These are phyloP conservation scores for Nemania serpens DNA, from an alignment of 2,329 filamentous ascomycete genomes.

Conservation along the genomic window DNA sequence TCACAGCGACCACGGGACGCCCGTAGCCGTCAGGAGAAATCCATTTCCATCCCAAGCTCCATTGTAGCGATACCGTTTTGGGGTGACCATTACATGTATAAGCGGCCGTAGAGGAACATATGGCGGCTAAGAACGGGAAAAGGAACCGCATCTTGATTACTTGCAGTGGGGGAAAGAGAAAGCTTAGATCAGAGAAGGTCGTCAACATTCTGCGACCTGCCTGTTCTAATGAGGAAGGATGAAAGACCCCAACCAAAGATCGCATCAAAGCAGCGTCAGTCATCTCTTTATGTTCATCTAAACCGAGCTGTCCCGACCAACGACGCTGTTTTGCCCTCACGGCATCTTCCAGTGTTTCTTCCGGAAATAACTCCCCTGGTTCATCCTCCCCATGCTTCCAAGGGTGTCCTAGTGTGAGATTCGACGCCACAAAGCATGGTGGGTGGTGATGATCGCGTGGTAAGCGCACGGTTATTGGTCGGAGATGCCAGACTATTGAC, in stretches of 20 bases:
- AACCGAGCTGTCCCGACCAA: too few relatives aligned
- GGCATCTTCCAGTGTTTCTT: too few relatives aligned
- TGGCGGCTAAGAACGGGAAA: constrained; percentile 5
- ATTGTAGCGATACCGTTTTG: constrained; percentile 16
- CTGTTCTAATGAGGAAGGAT: too few relatives aligned
- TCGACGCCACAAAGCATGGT: constrained; percentile 8
- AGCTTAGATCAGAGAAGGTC: too few relatives aligned
- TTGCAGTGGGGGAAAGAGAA: background rate
- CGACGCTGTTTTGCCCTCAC: too few relatives aligned
- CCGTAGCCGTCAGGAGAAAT: constrained; percentile 19
- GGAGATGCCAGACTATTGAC: background rate
- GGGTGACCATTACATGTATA: constrained; percentile 8
- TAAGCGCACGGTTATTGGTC: constrained; percentile 1
- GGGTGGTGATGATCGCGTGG: background rate
- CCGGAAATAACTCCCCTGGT: too few relatives aligned
- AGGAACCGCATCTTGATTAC: constrained; percentile 15
- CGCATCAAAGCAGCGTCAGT: too few relatives aligned
- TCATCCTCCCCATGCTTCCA: constrained; percentile 5
- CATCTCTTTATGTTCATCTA: too few relatives aligned
- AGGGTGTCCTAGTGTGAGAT: background rate
- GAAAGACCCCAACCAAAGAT: too few relatives aligned
- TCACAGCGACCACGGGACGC: constrained; percentile 23
- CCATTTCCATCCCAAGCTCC: constrained; percentile 26
- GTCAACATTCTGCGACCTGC: too few relatives aligned
- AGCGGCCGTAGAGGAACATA: constrained; percentile 8